Percentiles rank a stretch among this genome's conserved stretches.
Evolutionary conservation across 805 yeast species (phyloP).

Genomic region (Wickerhamomyces ciferrii): DNA sequence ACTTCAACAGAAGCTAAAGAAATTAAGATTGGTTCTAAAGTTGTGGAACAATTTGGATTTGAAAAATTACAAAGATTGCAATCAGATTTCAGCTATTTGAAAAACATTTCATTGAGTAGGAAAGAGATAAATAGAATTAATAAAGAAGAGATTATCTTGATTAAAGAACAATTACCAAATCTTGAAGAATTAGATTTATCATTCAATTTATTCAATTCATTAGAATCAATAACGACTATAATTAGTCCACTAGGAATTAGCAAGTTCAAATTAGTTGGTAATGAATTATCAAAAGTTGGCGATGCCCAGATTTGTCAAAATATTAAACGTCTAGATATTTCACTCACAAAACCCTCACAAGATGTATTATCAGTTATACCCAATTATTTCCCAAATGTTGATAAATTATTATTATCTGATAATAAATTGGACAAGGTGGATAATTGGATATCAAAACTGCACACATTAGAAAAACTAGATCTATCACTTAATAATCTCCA

Average conservation of each 20-base stretch:
- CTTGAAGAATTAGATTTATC: slow-evolving; percentile 53
- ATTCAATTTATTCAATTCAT: slow-evolving; percentile 44
- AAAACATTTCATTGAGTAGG: slow-evolving; percentile 44
- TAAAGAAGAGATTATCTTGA: not conserved
- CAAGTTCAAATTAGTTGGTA: slow-evolving; percentile 50
- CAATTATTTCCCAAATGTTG: slow-evolving; percentile 31
- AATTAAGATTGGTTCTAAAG: slow-evolving; percentile 49
- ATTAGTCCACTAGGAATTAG: slow-evolving; percentile 29
- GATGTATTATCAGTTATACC: slow-evolving; percentile 9
- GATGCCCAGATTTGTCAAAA: slow-evolving; percentile 20
- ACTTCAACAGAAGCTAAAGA: slow-evolving; percentile 25
- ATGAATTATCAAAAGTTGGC: slow-evolving; percentile 11
- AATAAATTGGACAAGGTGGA: slow-evolving; percentile 18
- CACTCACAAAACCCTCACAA: slow-evolving; percentile 12
- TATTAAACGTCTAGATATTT: slow-evolving; percentile 15
- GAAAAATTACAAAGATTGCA: slow-evolving; percentile 46
- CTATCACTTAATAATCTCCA: slow-evolving; percentile 39
- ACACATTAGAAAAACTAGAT: slow-evolving; percentile 20
- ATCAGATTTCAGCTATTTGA: slow-evolving; percentile 38
- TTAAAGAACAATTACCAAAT: slow-evolving; percentile 15
- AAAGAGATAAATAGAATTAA: slow-evolving; percentile 27
- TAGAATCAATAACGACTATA: slow-evolving; percentile 34
- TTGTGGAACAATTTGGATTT: slow-evolving; percentile 61
- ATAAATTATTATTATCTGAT: slow-evolving; percentile 21
- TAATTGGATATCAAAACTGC: not conserved